These are phyloP conservation scores for Orbilia brochopaga DNA, from an alignment of 2,329 filamentous ascomycete genomes.

Conservation along the genomic window DNA sequence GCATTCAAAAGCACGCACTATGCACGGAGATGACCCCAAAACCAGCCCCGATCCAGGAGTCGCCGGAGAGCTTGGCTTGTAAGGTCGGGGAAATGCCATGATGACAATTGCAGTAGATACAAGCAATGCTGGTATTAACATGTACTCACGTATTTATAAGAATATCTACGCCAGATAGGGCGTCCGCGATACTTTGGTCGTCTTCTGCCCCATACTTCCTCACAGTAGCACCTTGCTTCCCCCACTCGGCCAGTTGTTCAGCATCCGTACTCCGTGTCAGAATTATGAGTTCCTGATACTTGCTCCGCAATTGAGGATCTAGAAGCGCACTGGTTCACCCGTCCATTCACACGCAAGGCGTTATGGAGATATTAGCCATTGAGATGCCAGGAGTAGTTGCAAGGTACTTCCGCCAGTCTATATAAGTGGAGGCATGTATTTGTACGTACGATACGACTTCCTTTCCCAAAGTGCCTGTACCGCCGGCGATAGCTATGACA, in stretches of 20 bases:
- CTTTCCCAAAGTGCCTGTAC: conserved; percentile 37
- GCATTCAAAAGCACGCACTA: too few relatives aligned
- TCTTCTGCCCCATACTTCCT: conserved; percentile 32
- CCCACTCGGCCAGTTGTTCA: conserved; percentile 24
- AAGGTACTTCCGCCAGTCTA: neutral
- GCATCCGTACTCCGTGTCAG: conserved; percentile 25
- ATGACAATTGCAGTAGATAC: too few relatives aligned
- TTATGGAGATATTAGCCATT: neutral
- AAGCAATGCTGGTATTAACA: neutral
- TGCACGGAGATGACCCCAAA: too few relatives aligned
- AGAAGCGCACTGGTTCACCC: conserved; percentile 22
- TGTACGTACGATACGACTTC: conserved; percentile 34
- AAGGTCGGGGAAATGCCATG: too few relatives aligned
- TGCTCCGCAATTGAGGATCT: conserved; percentile 32
- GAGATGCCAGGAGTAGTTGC: neutral
- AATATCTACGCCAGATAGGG: conserved; percentile 56
- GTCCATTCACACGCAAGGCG: neutral
- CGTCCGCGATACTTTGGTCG: conserved; percentile 51
- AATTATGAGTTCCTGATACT: conserved; percentile 44
- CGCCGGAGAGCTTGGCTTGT: too few relatives aligned
- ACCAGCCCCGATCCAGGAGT: too few relatives aligned
- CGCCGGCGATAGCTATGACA: conserved; percentile 36
- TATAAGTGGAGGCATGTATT: neutral
- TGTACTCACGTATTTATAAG: conserved; percentile 56
- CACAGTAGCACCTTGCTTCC: conserved; percentile 14